phyloP scores from a whole-genome alignment of 1,284 basidiomycete genomes.

The Thelephora terrestris region DNA sequence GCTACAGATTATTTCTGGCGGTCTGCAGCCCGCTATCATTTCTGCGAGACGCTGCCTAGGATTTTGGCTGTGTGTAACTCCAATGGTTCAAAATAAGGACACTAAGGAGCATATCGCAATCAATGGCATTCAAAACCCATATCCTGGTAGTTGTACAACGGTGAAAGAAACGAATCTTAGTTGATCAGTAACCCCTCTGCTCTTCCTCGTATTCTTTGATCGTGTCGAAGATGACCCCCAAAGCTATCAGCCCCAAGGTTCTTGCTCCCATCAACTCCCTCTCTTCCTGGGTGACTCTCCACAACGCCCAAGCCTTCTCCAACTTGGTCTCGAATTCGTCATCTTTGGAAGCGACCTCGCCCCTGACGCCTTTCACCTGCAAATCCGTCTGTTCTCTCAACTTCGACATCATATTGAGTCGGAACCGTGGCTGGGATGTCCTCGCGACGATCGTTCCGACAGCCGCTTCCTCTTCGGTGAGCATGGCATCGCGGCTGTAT shows the following conservation, averaged over 20 bases:
- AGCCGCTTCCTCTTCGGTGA: constrained; percentile 52
- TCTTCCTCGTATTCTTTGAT: constrained; percentile 27
- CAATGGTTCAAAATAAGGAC: no score
- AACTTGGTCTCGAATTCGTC: constrained; percentile 29
- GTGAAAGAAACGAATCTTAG: no score
- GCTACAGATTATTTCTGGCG: no score
- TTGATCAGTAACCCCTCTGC: no score
- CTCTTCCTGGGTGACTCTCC: constrained; percentile 30
- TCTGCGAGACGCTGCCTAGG: constrained; percentile 75
- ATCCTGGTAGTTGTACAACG: background rate
- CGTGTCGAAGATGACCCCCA: constrained; percentile 40
- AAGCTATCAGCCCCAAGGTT: constrained; percentile 51
- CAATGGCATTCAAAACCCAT: background rate
- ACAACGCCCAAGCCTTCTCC: constrained; percentile 41
- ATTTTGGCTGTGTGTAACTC: background rate
- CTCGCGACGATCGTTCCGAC: constrained; percentile 55
- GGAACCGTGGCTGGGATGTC: constrained; percentile 40
- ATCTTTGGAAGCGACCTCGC: constrained; percentile 38
- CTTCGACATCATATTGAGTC: constrained; percentile 40
- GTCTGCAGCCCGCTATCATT: no score
- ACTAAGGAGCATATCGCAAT: background rate
- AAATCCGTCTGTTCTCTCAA: constrained; percentile 42
- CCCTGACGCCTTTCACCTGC: constrained; percentile 37
- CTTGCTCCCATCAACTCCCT: constrained; percentile 39
- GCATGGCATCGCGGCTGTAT: constrained; percentile 26